Evolutionary conservation across 352 stramenopile genomes (phyloP).

Genomic region (Bremia lactucae): DNA sequence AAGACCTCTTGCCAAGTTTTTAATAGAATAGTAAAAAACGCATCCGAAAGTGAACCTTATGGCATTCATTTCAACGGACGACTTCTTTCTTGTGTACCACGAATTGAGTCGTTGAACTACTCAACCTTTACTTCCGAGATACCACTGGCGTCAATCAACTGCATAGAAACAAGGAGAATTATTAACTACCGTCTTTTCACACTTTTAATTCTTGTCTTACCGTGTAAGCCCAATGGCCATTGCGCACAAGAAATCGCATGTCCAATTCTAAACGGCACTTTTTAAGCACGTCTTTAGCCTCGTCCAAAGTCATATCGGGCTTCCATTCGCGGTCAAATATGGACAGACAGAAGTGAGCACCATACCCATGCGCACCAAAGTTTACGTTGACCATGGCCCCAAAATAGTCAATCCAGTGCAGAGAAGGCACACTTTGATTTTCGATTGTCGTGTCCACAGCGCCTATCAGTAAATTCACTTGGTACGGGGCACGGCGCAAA

Average conservation of each 20-base stretch:
- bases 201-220: conserved; percentile 12
- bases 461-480: conserved; percentile 79
- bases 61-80: conserved; percentile 13
- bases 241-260: conserved; percentile 79
- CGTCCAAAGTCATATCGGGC: conserved; percentile 70
- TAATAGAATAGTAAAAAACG: too few species aligned
- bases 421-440: conserved; percentile 34
- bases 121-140: conserved; percentile 59
- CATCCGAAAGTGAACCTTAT: conserved; percentile 10
- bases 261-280: conserved; percentile 75
- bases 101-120: conserved; percentile 23
- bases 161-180: conserved; percentile 1
- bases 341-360: conserved; percentile 72
- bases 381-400: conserved; percentile 79
- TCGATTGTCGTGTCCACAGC: conserved; percentile 39
- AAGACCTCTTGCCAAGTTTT: neutral
- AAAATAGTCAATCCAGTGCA: conserved; percentile 87
- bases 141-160: conserved; percentile 60
- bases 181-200: neutral
- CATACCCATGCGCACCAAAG: conserved; percentile 81
- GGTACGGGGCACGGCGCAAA: conserved; percentile 73
- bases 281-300: conserved; percentile 62
- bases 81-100: conserved; percentile 6
- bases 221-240: conserved; percentile 80
- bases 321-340: conserved; percentile 86